Base-by-base conservation (phyloP, 73 alveolate genomes). In the Symbiodinium natans region DNA sequence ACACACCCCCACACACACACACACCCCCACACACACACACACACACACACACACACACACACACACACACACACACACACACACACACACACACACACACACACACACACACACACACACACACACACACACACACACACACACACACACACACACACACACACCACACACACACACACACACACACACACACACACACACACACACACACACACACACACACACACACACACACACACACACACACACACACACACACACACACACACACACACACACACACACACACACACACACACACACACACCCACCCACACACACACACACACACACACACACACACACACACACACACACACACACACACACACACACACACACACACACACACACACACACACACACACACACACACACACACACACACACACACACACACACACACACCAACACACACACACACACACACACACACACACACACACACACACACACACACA, bases 11-110 rank as follows among this genome's bases (percentile, higher is more conserved):
- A n/a, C n/a, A n/a, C n/a, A n/a, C n/a, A n/a, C n/a, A n/a, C n/a
- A n/a, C n/a, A n/a, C n/a, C n/a, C n/a, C n/a, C n/a, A n/a, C n/a
- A n/a, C n/a, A n/a, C n/a, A n/a, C n/a, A n/a, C n/a, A 75, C 86
- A 75, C 86, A 75, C 86, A 75, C 86, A 75, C 86, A 75, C 86
- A 75, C 86, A 75, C 86, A 75, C 86, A 75, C 86, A 75, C 86
- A 33, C 86, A 75, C 86, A 75, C 86, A 75, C 86, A 75, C 86
- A 75, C 86, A 75, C 86, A 75, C 86, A 75, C 86, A 75, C 86
- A 75, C 86, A 75, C 86, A 75, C 86, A 75, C 86, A 75, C 86
- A 36, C 86, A 75, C 86, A 75, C 86, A 75, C 86, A 75, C 86
- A 75, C 86, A 75, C 86, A 75, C 86, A 75, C 86, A 75, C 86